phyloP scores from a whole-genome alignment of 129 eudicot species.

The Saussurea involucrata region DNA sequence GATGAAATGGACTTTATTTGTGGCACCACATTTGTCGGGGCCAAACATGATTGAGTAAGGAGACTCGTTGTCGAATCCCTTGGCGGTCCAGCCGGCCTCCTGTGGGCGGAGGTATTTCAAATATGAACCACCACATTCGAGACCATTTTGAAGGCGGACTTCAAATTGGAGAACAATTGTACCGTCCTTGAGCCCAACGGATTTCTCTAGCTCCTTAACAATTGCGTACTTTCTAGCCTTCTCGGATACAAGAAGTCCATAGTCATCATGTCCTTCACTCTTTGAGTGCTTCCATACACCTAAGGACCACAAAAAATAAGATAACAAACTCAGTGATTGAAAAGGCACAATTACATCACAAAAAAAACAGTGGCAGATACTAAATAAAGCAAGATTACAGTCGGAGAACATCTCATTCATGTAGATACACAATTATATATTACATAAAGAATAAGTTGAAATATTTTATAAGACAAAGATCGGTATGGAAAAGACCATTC shows the following conservation, averaged over 20 bases:
- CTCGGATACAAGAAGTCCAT: constrained; percentile 95
- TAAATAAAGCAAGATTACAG: neutral
- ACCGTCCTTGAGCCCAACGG: constrained; percentile 65
- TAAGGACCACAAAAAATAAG: constrained; percentile 14
- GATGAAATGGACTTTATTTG: constrained; percentile 96
- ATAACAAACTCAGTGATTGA: neutral
- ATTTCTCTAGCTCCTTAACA: constrained; percentile 77
- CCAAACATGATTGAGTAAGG: constrained; percentile 94
- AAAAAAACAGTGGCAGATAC: neutral
- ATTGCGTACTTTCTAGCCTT: constrained; percentile 85
- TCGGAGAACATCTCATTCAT: neutral
- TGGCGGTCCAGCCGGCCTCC: constrained; percentile 82
- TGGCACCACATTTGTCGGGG: constrained; percentile 92
- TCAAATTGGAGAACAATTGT: constrained; percentile 83
- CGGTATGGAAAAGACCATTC: neutral
- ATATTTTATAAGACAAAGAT: neutral
- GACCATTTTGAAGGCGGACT: constrained; percentile 87
- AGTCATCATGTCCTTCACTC: constrained; percentile 96
- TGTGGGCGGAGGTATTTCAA: constrained; percentile 90
- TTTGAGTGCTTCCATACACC: constrained; percentile 93
- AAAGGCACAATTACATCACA: neutral
- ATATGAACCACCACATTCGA: constrained; percentile 96
- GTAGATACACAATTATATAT: neutral
- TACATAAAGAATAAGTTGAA: neutral
- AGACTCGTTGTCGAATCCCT: constrained; percentile 88